phyloP scores from a whole-genome alignment of 2,329 filamentous ascomycete species.

The Fusarium denticulatum region DNA sequence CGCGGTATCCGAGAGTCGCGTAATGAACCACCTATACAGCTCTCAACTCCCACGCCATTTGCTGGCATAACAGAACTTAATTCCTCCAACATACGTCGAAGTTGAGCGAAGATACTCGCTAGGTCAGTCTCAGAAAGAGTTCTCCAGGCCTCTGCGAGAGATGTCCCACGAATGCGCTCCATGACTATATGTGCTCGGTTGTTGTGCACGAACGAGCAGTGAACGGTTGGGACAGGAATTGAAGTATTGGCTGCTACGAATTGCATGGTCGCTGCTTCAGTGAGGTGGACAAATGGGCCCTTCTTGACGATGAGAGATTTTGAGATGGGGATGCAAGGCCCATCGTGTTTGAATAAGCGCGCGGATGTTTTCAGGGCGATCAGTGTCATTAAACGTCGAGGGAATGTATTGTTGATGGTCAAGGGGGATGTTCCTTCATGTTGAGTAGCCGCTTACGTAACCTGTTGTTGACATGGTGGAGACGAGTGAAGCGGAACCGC shows the following conservation, averaged over 20 bases:
- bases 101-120: slow-evolving; percentile 29
- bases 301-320: slow-evolving; percentile 40
- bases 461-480: background rate
- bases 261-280: slow-evolving; percentile 36
- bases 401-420: slow-evolving; percentile 44
- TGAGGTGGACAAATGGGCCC: slow-evolving; percentile 24
- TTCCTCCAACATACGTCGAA: slow-evolving; percentile 37
- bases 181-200: slow-evolving; percentile 58
- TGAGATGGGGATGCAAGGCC: slow-evolving; percentile 39
- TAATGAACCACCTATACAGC: slow-evolving; percentile 42
- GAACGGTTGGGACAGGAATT: slow-evolving; percentile 33
- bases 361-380: slow-evolving; percentile 44
- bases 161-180: slow-evolving; percentile 34
- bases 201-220: slow-evolving; percentile 50
- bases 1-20: slow-evolving; percentile 42
- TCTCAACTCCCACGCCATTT: slow-evolving; percentile 24
- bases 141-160: too few relatives aligned
- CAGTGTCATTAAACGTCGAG: slow-evolving; percentile 39
- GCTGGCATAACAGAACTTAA: slow-evolving; percentile 12
- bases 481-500: background rate
- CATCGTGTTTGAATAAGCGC: slow-evolving; percentile 38
- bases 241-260: slow-evolving; percentile 35
- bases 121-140: background rate
- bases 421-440: slow-evolving; percentile 40
- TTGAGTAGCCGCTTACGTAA: slow-evolving; percentile 4